phyloP scores from a whole-genome alignment of 2,329 filamentous ascomycete species.

The Pseudodiploospora longispora region DNA sequence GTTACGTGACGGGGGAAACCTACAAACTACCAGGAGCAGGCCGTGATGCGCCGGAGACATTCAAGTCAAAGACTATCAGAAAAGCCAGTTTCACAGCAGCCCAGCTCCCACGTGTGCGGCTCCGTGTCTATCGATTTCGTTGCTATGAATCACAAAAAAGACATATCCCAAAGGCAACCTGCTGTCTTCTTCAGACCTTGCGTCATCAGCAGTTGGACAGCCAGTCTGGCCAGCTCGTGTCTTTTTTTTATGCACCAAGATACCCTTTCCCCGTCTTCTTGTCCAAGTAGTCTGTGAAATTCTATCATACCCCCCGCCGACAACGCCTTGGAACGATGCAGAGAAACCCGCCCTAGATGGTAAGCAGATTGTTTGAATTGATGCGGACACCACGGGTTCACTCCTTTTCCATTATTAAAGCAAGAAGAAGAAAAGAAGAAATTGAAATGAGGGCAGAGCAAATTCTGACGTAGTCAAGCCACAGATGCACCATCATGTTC shows the following conservation, averaged over 20 bases:
- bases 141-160: too few relatives aligned
- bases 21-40: too few relatives aligned
- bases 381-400: neutral
- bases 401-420: neutral
- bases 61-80: too few relatives aligned
- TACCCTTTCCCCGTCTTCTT: constrained; percentile 16
- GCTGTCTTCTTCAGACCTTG: too few relatives aligned
- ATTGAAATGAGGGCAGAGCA: neutral
- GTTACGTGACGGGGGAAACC: too few relatives aligned
- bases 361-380: constrained; percentile 2
- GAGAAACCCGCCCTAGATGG: constrained; percentile 5
- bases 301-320: constrained; percentile 24
- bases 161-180: too few relatives aligned
- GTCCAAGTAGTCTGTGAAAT: constrained; percentile 13
- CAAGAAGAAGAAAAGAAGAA: neutral
- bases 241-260: constrained; percentile 13
- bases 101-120: too few relatives aligned
- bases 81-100: too few relatives aligned
- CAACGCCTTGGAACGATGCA: constrained; percentile 24
- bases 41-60: too few relatives aligned
- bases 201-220: too few relatives aligned
- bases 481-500: constrained; percentile 3
- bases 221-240: too few relatives aligned
- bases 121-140: too few relatives aligned
- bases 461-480: neutral